Base-by-base conservation (phyloP, 805 yeast species). In the Candida nitratophila region DNA sequence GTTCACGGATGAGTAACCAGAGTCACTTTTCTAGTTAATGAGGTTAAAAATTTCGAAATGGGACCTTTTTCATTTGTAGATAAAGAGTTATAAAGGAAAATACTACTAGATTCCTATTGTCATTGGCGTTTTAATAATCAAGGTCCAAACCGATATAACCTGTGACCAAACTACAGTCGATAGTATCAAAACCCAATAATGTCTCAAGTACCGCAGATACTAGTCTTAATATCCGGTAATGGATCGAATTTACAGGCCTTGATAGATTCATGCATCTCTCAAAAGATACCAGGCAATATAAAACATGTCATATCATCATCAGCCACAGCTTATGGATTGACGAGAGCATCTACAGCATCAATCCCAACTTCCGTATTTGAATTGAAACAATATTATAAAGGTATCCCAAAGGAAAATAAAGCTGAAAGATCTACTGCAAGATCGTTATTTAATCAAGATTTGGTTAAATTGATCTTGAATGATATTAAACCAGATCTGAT, bases 211-310 rank as follows among this genome's bases (percentile, higher is more conserved):
- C 37, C 41, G 19, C 35, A 39, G 15, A 77, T 85, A 45, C 69
- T 85, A 11, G 97, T 93, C 0, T 75, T 93, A 33, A 93, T 93
- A 20, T 90, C 98, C 0, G 99, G 99, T 0, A 83, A 84, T 26
- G 99, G 99, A 1, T 81, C 97, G n/a, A 93, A 93, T 58, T 69
- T 93, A 34, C 99, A 93, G 62, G 98, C 99, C 0, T 69, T 93
- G 34, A 88, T 93, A 30, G 96, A 93, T 61, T 86, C 91, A 1
- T 62, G 70, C 33, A 51, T 54, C 3, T 63, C 56, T 15, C 70
- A 66, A 22, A 52, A 44, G 45, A 66, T 70, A 37, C 70, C 56
- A 44, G 69, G 73, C 11, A 66, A 69, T 29, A 86, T 93, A 42
- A 72, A 77, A 26, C 78, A 79, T 55, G 98, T 93, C 39, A 76